These are phyloP conservation scores for Colletotrichum paranaense DNA, from an alignment of 2,329 filamentous ascomycete species.

Conservation along the genomic window DNA sequence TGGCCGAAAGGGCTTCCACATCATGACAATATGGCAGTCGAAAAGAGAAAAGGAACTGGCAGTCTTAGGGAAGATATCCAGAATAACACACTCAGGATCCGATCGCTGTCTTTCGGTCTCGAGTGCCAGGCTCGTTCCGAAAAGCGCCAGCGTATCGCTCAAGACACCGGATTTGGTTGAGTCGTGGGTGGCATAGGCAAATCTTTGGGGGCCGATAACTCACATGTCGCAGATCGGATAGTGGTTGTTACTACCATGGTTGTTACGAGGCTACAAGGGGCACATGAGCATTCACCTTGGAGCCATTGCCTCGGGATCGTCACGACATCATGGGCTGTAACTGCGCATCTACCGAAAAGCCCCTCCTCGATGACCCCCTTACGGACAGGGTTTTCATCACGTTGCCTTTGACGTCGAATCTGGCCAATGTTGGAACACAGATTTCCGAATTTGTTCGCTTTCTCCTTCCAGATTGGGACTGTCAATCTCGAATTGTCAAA, in stretches of 20 bases:
- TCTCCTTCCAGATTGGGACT: constrained; percentile 49
- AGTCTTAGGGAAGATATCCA: not conserved
- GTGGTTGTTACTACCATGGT: not conserved
- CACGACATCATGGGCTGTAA: constrained; percentile 30
- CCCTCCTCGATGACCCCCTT: constrained; percentile 2
- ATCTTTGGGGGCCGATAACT: not conserved
- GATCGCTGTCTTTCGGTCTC: not conserved
- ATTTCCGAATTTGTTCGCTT: constrained; percentile 53
- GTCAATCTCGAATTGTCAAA: constrained; percentile 29
- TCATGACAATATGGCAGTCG: not conserved
- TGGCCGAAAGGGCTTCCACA: constrained; percentile 13
- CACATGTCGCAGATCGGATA: not conserved
- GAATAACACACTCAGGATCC: not conserved
- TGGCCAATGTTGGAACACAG: constrained; percentile 36
- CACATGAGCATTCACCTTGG: constrained; percentile 14
- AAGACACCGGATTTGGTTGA: not conserved
- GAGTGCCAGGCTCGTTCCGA: not conserved
- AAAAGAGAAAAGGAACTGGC: not conserved
- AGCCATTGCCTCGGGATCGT: constrained; percentile 34
- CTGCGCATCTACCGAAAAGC: constrained; percentile 28
- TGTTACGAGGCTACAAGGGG: constrained; percentile 4
- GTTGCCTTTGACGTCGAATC: constrained; percentile 41
- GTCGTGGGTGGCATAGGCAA: not conserved
- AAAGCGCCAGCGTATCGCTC: not conserved
- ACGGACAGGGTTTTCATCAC: constrained; percentile 22